Conservation (phyloP, 2,329 filamentous ascomycete genomes). For the Thelonectria rubi region DNA sequence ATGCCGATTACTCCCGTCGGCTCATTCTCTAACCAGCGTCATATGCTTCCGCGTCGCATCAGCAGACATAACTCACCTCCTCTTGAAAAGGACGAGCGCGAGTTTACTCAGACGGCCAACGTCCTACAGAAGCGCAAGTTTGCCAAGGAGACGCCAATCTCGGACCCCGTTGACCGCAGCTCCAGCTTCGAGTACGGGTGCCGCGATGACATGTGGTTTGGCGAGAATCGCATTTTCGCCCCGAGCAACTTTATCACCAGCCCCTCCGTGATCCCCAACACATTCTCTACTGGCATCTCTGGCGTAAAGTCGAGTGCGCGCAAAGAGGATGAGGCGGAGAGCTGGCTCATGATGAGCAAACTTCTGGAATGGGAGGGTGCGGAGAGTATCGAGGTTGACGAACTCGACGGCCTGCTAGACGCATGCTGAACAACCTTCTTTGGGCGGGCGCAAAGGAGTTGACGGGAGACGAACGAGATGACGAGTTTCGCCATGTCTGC, state of each 20-base stretch:
- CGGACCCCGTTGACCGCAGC: constrained; percentile 45
- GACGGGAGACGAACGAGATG: constrained; percentile 33
- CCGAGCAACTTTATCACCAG: constrained; percentile 60
- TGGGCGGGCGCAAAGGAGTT: constrained; percentile 35
- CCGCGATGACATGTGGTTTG: constrained; percentile 64
- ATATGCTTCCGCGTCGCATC: constrained; percentile 51
- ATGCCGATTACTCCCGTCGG: constrained; percentile 71
- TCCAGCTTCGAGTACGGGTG: constrained; percentile 47
- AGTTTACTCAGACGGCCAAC: constrained; percentile 95
- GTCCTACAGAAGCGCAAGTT: constrained; percentile 77
- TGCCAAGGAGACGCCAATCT: constrained; percentile 50
- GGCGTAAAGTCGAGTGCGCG: constrained; percentile 41
- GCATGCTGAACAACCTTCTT: constrained; percentile 63
- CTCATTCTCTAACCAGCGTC: constrained; percentile 61
- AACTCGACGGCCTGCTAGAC: constrained; percentile 88
- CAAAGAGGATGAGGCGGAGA: constrained; percentile 52
- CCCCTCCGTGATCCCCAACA: constrained; percentile 59
- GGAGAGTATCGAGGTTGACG: constrained; percentile 90
- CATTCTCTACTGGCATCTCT: constrained; percentile 32
- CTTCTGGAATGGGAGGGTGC: constrained; percentile 72
- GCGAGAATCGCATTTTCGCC: constrained; percentile 51
- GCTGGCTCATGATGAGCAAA: constrained; percentile 53
- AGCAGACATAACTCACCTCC: constrained; percentile 82
- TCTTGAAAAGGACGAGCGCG: constrained; percentile 91
- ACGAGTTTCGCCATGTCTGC: constrained; percentile 38